Percentiles rank a stretch among this genome's conserved stretches.
phyloP scores from a whole-genome alignment of 306 rosid genomes.

The Prunus salicina region DNA sequence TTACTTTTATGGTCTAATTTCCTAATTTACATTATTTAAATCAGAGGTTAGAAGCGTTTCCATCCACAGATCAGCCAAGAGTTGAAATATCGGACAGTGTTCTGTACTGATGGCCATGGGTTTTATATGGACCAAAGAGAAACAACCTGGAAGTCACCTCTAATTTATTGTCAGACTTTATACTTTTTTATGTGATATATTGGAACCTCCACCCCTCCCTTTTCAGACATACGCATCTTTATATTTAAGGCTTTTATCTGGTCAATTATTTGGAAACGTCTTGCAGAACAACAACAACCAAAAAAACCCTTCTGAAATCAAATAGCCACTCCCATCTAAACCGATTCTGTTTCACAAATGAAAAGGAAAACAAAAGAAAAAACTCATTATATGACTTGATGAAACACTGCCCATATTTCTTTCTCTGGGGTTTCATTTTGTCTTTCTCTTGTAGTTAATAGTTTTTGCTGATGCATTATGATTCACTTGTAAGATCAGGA shows the following conservation, averaged over 20 bases:
- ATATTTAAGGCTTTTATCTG: background rate
- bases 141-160: constrained; percentile 4
- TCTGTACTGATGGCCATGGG: background rate
- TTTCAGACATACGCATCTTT: background rate
- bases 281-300: background rate
- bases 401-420: no score
- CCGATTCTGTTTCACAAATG: no score
- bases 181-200: background rate
- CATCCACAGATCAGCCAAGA: constrained; percentile 10
- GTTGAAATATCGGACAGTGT: background rate
- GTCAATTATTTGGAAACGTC: background rate
- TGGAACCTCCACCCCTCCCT: background rate
- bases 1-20: background rate
- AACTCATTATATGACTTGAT: no score
- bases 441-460: background rate
- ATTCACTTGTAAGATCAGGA: no score
- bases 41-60: background rate
- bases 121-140: background rate
- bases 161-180: constrained; percentile 4
- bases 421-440: no score
- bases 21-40: background rate
- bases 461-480: background rate
- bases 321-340: background rate
- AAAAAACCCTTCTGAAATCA: background rate
- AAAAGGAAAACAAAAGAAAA: no score